Evolutionary conservation across 1,284 basidiomycete species (phyloP).

Genomic region (Ceratobasidium sp.): DNA sequence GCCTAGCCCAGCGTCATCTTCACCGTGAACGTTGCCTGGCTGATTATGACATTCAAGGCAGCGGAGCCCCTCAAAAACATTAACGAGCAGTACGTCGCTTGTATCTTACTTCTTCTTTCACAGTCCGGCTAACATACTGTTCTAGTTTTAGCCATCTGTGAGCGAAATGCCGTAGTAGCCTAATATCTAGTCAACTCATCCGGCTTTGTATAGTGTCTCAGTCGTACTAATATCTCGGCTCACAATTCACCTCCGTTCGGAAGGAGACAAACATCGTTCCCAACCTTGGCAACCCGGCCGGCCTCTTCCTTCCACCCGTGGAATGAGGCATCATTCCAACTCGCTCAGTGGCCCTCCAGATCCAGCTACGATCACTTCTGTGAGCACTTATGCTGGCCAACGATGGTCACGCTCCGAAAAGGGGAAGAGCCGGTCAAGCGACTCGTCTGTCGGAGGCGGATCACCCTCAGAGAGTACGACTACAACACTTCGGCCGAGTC

Average conservation of each 20-base stretch:
- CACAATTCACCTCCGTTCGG: constrained; percentile 31
- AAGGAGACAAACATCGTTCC: constrained; percentile 16
- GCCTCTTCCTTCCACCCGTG: constrained; percentile 24
- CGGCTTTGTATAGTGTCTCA: constrained; percentile 14
- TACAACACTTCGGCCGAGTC: constrained; percentile 6
- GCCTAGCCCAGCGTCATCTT: constrained; percentile 17
- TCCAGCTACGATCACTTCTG: constrained; percentile 17
- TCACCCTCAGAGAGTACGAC: constrained; percentile 19
- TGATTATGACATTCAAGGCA: constrained; percentile 30
- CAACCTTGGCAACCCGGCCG: constrained; percentile 12
- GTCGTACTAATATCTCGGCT: constrained; percentile 33
- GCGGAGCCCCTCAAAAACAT: constrained; percentile 30
- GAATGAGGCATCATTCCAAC: constrained; percentile 16
- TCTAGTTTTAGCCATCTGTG: constrained; percentile 34
- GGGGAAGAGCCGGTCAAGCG: constrained; percentile 7
- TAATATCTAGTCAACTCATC: neutral
- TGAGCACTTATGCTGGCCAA: constrained; percentile 32
- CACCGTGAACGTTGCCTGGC: constrained; percentile 26
- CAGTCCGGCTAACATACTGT: neutral
- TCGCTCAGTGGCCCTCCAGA: constrained; percentile 14
- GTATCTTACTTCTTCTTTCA: neutral
- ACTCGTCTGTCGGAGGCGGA: neutral
- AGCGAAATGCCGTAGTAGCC: neutral
- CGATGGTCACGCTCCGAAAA: constrained; percentile 26
- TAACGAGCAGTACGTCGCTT: constrained; percentile 21